phyloP scores from a whole-genome alignment of 108 stramenopile species.

The Aurantiochytrium sp. region DNA sequence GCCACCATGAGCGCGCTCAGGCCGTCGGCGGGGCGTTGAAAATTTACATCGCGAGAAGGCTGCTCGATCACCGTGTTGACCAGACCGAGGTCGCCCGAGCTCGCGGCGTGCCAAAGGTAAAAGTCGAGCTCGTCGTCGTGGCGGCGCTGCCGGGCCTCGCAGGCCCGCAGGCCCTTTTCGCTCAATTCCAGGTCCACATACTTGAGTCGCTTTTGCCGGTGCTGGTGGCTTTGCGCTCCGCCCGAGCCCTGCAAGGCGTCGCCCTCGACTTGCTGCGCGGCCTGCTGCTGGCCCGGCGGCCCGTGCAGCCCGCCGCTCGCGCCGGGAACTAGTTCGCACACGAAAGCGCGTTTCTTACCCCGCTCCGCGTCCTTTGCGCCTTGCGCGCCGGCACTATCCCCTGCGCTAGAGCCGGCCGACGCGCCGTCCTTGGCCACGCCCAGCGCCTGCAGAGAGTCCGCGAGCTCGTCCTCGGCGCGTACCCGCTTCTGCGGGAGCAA shows the following conservation, averaged over 20 bases:
- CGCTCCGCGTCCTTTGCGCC: neutral
- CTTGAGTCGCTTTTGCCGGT: neutral
- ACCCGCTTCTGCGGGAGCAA: neutral
- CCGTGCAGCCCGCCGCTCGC: too few species aligned
- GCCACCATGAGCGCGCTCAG: neutral
- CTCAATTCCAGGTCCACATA: neutral
- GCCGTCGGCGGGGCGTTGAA: constrained; percentile 10
- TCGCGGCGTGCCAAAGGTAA: neutral
- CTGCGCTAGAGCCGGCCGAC: neutral
- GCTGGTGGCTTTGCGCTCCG: too few species aligned
- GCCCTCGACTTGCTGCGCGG: too few species aligned
- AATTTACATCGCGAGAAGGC: neutral
- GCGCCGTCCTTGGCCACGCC: neutral
- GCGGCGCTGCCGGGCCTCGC: neutral
- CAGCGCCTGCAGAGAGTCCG: neutral
- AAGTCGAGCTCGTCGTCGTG: constrained; percentile 11
- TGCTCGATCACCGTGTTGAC: neutral
- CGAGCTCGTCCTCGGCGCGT: neutral
- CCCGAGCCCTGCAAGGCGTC: too few species aligned
- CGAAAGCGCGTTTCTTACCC: neutral
- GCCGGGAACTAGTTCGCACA: neutral
- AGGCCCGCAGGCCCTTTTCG: neutral
- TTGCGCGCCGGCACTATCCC: neutral
- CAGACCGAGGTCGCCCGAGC: neutral
- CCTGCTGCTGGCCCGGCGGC: too few species aligned